These are phyloP conservation scores for Leishmania braziliensis DNA, from an alignment of 208 protist genomes.

Conservation along the genomic window DNA sequence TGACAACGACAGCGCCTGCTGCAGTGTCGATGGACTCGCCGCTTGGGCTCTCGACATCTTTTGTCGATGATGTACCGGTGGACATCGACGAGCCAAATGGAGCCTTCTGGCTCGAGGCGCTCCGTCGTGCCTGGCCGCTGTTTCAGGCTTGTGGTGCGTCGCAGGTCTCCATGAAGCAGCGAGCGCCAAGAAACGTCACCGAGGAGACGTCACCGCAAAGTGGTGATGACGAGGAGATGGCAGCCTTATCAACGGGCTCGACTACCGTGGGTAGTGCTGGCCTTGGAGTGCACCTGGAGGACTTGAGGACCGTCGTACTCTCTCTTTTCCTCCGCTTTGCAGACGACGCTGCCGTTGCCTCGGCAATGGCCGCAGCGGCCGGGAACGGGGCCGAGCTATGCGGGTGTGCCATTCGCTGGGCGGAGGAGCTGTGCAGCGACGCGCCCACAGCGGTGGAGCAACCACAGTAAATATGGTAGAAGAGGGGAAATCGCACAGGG, in stretches of 20 bases:
- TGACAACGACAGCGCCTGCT: not conserved
- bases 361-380: slow-evolving; percentile 5
- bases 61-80: not conserved
- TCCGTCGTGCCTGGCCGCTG: slow-evolving; percentile 22
- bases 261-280: not conserved
- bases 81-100: not conserved
- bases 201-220: not conserved
- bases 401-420: slow-evolving; percentile 11
- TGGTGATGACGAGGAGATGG: not conserved
- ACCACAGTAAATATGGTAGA: too few relatives aligned
- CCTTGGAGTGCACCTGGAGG: not conserved
- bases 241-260: too few relatives aligned
- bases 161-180: not conserved
- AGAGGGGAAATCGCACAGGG: not conserved
- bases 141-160: slow-evolving; percentile 4
- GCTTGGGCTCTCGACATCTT: not conserved
- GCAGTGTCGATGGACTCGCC: not conserved
- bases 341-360: slow-evolving; percentile 10
- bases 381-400: slow-evolving; percentile 17
- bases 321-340: slow-evolving; percentile 27
- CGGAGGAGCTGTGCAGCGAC: not conserved
- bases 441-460: not conserved
- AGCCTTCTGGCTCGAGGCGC: slow-evolving; percentile 5
- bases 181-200: not conserved
- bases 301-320: slow-evolving; percentile 16